Evolutionary conservation across 1,284 basidiomycete genomes (phyloP), one percentile per base, ranked within the genome.

Genomic region (Phaffia rhodozyma): DNA sequence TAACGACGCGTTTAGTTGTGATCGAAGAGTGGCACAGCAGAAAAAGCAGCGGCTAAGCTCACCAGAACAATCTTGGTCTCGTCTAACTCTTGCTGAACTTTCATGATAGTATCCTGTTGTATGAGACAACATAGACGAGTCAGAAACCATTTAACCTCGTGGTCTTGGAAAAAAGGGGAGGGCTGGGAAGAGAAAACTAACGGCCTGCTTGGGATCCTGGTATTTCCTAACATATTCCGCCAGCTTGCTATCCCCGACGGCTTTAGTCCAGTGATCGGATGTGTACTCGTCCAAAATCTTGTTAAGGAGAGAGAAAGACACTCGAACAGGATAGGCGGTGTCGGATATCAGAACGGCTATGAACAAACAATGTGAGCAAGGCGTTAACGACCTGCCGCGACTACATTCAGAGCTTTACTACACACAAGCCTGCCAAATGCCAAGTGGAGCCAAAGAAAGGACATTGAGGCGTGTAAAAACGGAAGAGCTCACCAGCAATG

Each of bases 31-130:
- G 27, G 20, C 5, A 51, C 53, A n/a, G 27, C 38, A 49, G 16
- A 53, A n/a, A 11, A 64, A 50, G 57, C 16, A 51, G 51, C 23
- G 34, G 55, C 16, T n/a, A 67, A 52, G 66, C 86, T 67, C 69
- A 92, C 91, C 75, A 97, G 78, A 48, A 98, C 85, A 70, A 99
- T 94, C 86, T 99, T 99, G 9, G 96, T 98, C 80, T 99, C 96
- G 74, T 99, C 96, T 57, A 99, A 77, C 74, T 99, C 96, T 74
- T 92, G 87, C 76, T 99, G 96, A 21, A 99, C 96, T 71, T 87
- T 85, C 93, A 98, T 94, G 72, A 99, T 97, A 23, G 90, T 87
- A 78, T 99, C 96, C 38, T 43, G 13, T 43, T 43, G 38, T 16
- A 43, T 7, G 13, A 43, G 13, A 16, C 38, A 43, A 11, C 13